A percentile compares a stretch with the other conserved stretches of the same genome.
Conservation (phyloP, 2,329 filamentous ascomycete genomes). For the Arthrobotrys entomopaga region DNA sequence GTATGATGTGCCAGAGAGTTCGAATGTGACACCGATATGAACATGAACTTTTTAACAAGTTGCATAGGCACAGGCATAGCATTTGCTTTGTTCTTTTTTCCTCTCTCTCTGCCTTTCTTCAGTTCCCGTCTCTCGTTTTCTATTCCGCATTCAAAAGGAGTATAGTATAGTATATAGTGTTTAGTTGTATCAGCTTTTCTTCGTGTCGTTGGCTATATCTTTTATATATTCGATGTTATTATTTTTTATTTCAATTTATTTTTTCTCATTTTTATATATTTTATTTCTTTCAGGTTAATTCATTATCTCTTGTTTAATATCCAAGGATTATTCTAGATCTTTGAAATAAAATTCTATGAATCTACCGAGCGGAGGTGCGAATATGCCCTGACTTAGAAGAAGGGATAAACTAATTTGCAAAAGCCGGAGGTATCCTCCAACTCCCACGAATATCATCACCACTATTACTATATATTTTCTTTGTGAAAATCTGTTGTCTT, state of each 20-base stretch:
- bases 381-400: too few species aligned
- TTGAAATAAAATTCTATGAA: too few species aligned
- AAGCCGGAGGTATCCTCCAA: too few species aligned
- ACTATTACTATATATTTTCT: not conserved
- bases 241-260: not conserved
- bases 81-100: slow-evolving; percentile 7
- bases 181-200: slow-evolving; percentile 6
- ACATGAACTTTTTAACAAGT: slow-evolving; percentile 12
- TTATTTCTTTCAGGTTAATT: too few species aligned
- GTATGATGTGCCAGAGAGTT: not conserved
- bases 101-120: slow-evolving; percentile 5
- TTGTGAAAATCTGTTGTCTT: not conserved
- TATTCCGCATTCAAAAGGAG: slow-evolving; percentile 19
- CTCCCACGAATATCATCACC: too few species aligned
- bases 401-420: too few species aligned
- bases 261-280: slow-evolving; percentile 3
- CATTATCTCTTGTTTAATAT: too few species aligned
- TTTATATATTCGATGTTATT: not conserved
- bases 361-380: too few species aligned
- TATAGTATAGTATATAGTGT: slow-evolving; percentile 7
- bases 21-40: not conserved
- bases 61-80: slow-evolving; percentile 6
- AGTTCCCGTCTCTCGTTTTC: not conserved
- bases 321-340: too few species aligned
- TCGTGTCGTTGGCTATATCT: not conserved